phyloP scores from a whole-genome alignment of 768 basidiomycete genomes.

The Trametes villosa region DNA sequence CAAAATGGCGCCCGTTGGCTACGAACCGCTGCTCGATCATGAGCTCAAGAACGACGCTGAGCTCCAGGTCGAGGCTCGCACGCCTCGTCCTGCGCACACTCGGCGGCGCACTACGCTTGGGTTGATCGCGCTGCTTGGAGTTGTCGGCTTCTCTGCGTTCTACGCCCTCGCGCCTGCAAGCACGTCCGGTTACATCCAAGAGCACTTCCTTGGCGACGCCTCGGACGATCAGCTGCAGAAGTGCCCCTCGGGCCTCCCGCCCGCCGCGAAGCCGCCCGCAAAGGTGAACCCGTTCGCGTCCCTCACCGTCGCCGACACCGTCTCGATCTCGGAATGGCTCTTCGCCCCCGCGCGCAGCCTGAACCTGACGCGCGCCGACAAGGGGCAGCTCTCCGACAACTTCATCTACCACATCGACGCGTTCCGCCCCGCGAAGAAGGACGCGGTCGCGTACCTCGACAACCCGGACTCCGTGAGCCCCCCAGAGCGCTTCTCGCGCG shows the following conservation, averaged over 20 bases:
- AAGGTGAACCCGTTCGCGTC: constrained; percentile 57
- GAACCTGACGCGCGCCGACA: constrained; percentile 48
- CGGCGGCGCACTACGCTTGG: constrained; percentile 3
- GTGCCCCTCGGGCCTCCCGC: constrained; percentile 40
- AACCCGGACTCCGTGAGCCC: constrained; percentile 29
- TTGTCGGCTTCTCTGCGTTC: constrained; percentile 17
- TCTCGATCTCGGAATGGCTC: constrained; percentile 51
- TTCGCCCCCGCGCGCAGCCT: constrained; percentile 43
- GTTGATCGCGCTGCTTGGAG: constrained; percentile 11
- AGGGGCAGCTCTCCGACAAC: constrained; percentile 50
- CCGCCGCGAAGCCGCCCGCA: constrained; percentile 44
- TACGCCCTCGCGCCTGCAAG: constrained; percentile 18
- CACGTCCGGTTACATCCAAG: neutral
- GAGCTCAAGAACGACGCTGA: constrained; percentile 23
- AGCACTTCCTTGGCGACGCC: neutral
- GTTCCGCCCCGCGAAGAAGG: constrained; percentile 52
- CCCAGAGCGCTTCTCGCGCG: constrained; percentile 50
- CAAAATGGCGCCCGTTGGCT: constrained; percentile 17
- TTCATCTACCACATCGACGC: constrained; percentile 54
- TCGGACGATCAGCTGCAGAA: constrained; percentile 31
- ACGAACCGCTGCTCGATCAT: constrained; percentile 25
- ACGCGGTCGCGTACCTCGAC: constrained; percentile 51
- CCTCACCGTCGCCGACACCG: constrained; percentile 49
- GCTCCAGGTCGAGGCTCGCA: constrained; percentile 10
- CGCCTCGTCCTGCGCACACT: neutral